These are phyloP conservation scores for Leccinellum rugosiceps DNA, from an alignment of 768 basidiomycete species.

Conservation along the genomic window DNA sequence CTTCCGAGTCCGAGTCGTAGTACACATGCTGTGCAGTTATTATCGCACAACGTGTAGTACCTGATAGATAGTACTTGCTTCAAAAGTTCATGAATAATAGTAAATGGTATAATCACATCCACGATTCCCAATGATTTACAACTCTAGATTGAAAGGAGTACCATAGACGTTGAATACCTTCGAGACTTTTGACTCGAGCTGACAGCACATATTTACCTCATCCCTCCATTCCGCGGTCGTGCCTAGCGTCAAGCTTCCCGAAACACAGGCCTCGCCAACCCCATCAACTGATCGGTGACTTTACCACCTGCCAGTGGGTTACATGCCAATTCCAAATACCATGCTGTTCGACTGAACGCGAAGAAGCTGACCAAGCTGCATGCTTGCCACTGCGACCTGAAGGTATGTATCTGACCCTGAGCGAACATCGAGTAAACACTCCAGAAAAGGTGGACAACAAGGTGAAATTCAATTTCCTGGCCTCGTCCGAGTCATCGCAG, in stretches of 20 bases:
- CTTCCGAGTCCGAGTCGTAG: too few species aligned
- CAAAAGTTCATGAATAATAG: too few species aligned
- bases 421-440: background rate
- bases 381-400: background rate
- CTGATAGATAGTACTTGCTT: too few species aligned
- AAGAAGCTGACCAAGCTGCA: background rate
- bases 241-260: background rate
- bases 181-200: too few species aligned
- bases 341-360: background rate
- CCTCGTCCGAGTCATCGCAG: background rate
- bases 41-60: too few species aligned
- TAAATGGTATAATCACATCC: too few species aligned
- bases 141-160: too few species aligned
- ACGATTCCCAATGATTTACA: too few species aligned
- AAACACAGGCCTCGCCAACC: background rate
- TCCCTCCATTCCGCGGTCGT: background rate
- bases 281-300: background rate
- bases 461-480: background rate
- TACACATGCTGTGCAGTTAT: too few species aligned
- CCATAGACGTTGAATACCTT: too few species aligned
- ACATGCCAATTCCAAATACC: slow-evolving; percentile 15
- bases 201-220: background rate
- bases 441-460: background rate
- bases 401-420: background rate
- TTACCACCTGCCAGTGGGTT: background rate